Base-by-base conservation (phyloP, 805 yeast species). In the Grigorovia humatica region DNA sequence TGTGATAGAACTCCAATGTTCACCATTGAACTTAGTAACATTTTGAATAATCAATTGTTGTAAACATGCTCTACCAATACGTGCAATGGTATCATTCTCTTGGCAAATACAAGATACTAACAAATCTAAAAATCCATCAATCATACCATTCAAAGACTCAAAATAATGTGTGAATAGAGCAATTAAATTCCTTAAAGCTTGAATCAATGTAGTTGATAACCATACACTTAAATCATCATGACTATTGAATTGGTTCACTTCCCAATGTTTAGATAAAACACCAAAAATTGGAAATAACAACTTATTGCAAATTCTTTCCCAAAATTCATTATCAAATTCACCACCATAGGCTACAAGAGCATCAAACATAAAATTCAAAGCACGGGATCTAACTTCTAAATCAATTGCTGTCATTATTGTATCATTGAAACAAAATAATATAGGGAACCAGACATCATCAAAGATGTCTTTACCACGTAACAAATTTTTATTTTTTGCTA, bases 181-280 rank as follows among this genome's bases (percentile, higher is more conserved):
- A 59, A 91, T 83, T 82, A 89, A 79, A 61, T 87, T 87, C 66
- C 95, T 81, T 64, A 95, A 73, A 0, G 98, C 98, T 68, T 93
- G 99, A 56, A 95, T 89, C 68, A 93, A 77, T 0, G 99, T 93
- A 0, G 99, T 90, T 0, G 96, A 88, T 47, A 93, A 72, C 99
- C 99, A 93, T 13, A 95, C 95, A 47, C 96, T 87, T 58, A 88
- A 68, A 55, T 86, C 95, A 66, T 91, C 99, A 58, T 83, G 86
- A 50, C 77, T 78, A 57, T 78, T 80, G 56, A 78, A 80, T 53
- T 80, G 80, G 54, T 78, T 78, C 52, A 83, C 76, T 57, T 82
- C 85, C 82, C 93, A 86, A 61, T 82, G 85, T 44, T 79, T 78
- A 49, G 84, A 80, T 57, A 93, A 74, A 7, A 88, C 85, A 18